Conservation (phyloP, 495 filamentous ascomycete genomes). For the Bathelium albidoporum region DNA sequence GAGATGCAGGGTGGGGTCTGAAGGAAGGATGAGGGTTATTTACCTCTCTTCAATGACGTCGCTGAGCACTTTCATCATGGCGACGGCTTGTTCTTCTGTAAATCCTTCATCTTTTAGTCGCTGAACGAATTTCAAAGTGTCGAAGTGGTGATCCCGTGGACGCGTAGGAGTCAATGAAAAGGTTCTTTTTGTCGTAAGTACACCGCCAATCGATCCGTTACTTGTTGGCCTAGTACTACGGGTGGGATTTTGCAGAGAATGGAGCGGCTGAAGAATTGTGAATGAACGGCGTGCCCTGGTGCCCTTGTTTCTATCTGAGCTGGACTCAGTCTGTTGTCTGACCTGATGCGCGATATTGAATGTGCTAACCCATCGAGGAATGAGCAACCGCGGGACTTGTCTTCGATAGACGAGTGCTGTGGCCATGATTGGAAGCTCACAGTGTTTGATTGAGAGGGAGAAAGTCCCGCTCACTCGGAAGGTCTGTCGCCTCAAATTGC, state of each 20-base stretch:
- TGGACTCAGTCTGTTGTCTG: neutral
- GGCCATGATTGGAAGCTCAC: neutral
- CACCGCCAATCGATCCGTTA: neutral
- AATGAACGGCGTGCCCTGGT: neutral
- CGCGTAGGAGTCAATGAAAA: conserved; percentile 61
- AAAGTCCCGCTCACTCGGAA: neutral
- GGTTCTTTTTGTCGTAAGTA: conserved; percentile 7
- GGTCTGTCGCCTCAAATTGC: too few species aligned
- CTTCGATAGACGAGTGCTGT: neutral
- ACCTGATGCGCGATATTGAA: neutral
- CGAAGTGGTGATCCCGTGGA: conserved; percentile 83
- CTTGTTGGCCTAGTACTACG: neutral
- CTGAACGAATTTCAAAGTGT: conserved; percentile 94
- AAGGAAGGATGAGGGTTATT: neutral
- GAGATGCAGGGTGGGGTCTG: conserved; percentile 6
- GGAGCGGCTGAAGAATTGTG: neutral
- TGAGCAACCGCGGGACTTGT: neutral
- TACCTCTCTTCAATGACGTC: conserved; percentile 94
- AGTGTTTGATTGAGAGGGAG: neutral
- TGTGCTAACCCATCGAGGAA: neutral
- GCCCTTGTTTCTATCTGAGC: neutral
- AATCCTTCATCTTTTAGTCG: conserved; percentile 84
- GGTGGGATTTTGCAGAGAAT: too few species aligned
- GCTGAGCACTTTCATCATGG: conserved; percentile 94
- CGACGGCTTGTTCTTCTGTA: conserved; percentile 86